Conservation (phyloP, 73 alveolate genomes). For the Paramecium bursaria region DNA sequence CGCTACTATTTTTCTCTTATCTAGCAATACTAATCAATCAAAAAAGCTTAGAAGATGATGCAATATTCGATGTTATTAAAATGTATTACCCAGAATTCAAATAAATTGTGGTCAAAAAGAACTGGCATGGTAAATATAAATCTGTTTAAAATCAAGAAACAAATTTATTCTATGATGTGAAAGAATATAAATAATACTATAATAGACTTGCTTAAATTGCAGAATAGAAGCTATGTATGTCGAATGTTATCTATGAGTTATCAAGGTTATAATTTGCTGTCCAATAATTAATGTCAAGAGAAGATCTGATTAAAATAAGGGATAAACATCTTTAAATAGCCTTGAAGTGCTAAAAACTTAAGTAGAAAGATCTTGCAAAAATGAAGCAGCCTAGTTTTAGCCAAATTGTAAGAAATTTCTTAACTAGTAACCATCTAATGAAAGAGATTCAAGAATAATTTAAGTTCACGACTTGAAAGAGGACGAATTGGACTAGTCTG, state of each 20-base stretch:
- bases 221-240: not conserved
- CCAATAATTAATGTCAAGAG: too few relatives aligned
- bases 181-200: not conserved
- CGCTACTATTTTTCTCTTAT: not conserved
- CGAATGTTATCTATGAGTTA: slow-evolving; percentile 33
- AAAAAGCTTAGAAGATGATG: slow-evolving; percentile 2
- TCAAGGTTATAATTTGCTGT: slow-evolving; percentile 19
- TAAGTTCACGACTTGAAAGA: too few relatives aligned
- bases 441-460: too few relatives aligned
- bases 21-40: not conserved
- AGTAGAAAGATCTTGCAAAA: too few relatives aligned
- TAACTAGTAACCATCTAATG: too few relatives aligned
- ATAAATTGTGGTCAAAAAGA: not conserved
- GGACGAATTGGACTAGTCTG: too few relatives aligned
- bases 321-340: too few relatives aligned
- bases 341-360: too few relatives aligned
- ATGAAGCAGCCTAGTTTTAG: too few relatives aligned
- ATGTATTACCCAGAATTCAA: slow-evolving; percentile 43
- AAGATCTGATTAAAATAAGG: too few relatives aligned
- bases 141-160: slow-evolving; percentile 24
- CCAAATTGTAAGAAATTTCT: too few relatives aligned
- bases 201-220: not conserved
- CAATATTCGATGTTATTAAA: slow-evolving; percentile 15
- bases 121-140: slow-evolving; percentile 17
- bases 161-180: not conserved